A percentile compares a stretch with the other conserved stretches of the same genome.
These are phyloP conservation scores for Trebouxia sp. DNA, from an alignment of 139 green algal species.

Conservation along the genomic window DNA sequence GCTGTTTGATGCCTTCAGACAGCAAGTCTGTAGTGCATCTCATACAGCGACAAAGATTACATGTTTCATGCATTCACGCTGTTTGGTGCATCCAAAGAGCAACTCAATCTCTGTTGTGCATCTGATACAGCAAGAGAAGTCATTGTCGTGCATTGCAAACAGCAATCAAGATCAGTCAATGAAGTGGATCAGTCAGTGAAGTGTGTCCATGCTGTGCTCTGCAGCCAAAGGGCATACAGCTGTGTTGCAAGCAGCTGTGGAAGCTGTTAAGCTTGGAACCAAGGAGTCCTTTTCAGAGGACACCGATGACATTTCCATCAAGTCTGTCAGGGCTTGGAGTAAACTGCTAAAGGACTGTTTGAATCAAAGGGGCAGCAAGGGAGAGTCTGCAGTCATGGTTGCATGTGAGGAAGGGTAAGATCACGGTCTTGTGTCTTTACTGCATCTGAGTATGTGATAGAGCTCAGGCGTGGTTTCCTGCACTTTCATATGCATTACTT, in stretches of 20 bases:
- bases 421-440: background rate
- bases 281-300: background rate
- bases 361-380: conserved; percentile 38
- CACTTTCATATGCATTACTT: background rate
- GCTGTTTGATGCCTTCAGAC: too few species aligned
- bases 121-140: too few species aligned
- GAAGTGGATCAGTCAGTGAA: too few species aligned
- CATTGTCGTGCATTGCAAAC: too few species aligned
- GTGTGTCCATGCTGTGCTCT: background rate
- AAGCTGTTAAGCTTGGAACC: conserved; percentile 11
- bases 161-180: too few species aligned
- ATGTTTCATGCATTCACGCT: too few species aligned
- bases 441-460: background rate
- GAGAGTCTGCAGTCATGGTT: conserved; percentile 57
- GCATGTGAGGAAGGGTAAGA: conserved; percentile 50
- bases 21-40: too few species aligned
- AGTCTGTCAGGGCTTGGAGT: conserved; percentile 1
- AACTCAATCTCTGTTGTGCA: too few species aligned
- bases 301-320: background rate
- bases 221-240: conserved; percentile 33
- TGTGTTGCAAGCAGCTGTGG: conserved; percentile 34
- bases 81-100: too few species aligned
- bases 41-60: too few species aligned
- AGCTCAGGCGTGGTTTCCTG: background rate
- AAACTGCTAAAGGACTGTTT: conserved; percentile 40